These are phyloP conservation scores for Neltuma alba DNA, from an alignment of 306 rosid genomes.

Conservation along the genomic window DNA sequence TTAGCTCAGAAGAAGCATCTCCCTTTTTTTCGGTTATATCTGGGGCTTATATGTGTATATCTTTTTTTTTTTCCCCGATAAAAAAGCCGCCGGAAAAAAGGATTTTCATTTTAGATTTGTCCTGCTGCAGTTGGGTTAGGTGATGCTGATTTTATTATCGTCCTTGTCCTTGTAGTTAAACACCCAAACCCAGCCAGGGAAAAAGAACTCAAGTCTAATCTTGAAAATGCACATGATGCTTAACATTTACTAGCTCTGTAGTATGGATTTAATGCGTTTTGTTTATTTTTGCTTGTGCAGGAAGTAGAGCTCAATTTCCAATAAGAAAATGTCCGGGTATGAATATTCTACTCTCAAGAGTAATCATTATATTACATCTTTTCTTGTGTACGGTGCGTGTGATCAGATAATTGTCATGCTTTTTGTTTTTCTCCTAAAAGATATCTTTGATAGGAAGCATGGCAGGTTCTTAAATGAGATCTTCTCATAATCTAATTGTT, in stretches of 20 bases:
- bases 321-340: constrained; percentile 47
- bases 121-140: not conserved
- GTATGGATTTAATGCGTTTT: not conserved
- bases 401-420: not conserved
- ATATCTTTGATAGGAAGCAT: not conserved
- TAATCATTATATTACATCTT: not conserved
- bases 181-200: not conserved
- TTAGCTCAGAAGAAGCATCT: no score
- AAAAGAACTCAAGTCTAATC: not conserved
- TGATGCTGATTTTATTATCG: not conserved
- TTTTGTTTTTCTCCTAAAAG: not conserved
- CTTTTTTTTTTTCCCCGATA: no score
- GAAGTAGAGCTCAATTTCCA: constrained; percentile 22
- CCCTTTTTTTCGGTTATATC: no score
- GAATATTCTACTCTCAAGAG: not conserved
- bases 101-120: no score
- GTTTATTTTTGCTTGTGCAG: constrained; percentile 36
- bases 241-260: not conserved
- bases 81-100: no score
- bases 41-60: no score
- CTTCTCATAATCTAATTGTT: not conserved
- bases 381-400: not conserved
- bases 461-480: not conserved
- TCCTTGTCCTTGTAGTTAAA: not conserved
- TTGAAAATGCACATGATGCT: not conserved